Evolutionary conservation across 2,329 filamentous ascomycete species (phyloP).

Genomic region (Rutstroemia sp.): DNA sequence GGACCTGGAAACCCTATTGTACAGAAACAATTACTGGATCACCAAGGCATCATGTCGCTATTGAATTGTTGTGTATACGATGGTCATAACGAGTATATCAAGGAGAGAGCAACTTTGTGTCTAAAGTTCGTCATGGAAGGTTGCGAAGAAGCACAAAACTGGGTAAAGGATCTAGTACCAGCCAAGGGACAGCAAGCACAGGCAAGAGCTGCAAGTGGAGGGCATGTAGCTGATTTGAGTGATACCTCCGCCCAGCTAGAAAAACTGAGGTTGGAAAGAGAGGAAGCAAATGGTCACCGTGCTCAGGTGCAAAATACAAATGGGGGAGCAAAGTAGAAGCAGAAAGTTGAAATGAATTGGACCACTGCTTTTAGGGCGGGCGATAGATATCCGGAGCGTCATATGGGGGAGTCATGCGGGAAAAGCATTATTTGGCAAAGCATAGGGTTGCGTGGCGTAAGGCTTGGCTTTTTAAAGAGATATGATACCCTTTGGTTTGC

Average conservation of each 20-base stretch:
- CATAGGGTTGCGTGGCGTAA: not conserved
- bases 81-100: conserved; percentile 88
- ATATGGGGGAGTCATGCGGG: not conserved
- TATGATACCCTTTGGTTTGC: not conserved
- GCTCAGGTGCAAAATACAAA: not conserved
- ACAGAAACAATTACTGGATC: conserved; percentile 77
- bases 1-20: conserved; percentile 64
- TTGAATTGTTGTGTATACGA: conserved; percentile 88
- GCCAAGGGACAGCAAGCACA: conserved; percentile 23
- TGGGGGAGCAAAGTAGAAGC: not conserved
- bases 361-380: not conserved
- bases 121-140: conserved; percentile 78
- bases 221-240: not conserved
- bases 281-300: not conserved
- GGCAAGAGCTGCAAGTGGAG: conserved; percentile 6
- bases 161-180: conserved; percentile 50
- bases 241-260: not conserved
- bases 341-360: no score
- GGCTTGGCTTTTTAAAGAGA: not conserved
- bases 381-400: not conserved
- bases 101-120: conserved; percentile 82
- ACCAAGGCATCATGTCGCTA: conserved; percentile 80
- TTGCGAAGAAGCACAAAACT: conserved; percentile 64
- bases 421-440: not conserved
- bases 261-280: not conserved